Evolutionary conservation across 345 rosid genomes (phyloP).

Genomic region (Eucalyptus curtisii): DNA sequence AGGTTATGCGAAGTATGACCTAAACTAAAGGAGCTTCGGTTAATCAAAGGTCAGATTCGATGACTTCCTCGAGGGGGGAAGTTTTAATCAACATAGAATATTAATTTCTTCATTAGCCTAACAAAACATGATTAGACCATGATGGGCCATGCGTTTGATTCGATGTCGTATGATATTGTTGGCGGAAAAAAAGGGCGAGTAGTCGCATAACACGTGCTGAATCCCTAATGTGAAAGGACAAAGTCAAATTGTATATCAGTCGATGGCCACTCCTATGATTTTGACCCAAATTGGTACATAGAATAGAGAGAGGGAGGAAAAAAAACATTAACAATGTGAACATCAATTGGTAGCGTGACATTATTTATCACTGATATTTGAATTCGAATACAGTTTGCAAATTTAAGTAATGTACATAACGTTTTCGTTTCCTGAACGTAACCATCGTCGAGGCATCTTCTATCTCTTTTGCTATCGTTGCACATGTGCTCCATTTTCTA

Average conservation of each 20-base stretch:
- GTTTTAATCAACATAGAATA: neutral
- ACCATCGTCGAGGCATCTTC: rapidly evolving
- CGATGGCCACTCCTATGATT: neutral
- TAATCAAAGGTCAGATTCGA: neutral
- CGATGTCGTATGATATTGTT: neutral
- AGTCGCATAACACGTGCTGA: neutral
- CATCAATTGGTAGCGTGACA: neutral
- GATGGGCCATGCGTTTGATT: neutral
- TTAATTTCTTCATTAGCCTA: neutral
- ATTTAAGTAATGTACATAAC: too few relatives aligned
- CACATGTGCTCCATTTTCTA: neutral
- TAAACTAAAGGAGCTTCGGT: neutral
- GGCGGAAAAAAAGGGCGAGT: neutral
- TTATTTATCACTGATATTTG: neutral
- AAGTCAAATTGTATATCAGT: neutral
- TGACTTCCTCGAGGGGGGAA: neutral
- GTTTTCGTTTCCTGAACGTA: too few relatives aligned
- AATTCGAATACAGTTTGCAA: too few relatives aligned
- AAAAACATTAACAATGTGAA: neutral
- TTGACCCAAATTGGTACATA: neutral
- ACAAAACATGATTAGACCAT: neutral
- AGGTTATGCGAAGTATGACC: neutral
- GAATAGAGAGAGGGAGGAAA: neutral
- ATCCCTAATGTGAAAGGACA: neutral
- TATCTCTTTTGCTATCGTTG: neutral